Base-by-base conservation (phyloP, 1,139 yeast species). In the Meyerozyma elateridarum region DNA sequence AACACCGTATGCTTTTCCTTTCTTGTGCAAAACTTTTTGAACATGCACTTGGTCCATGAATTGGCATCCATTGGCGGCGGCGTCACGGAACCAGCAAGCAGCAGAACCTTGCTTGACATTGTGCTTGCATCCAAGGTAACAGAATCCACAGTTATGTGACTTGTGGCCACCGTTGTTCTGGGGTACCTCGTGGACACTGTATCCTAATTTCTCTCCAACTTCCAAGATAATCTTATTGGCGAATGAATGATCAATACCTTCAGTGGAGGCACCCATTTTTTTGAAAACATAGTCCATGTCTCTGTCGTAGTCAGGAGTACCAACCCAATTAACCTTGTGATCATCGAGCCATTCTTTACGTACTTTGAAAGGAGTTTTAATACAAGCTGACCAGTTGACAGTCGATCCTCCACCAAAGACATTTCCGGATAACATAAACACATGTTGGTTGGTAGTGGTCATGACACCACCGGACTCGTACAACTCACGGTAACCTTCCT, bases 321-420 rank as follows among this genome's bases (percentile, higher is more conserved):
- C 73, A 21, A 61, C 77, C 66, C 73, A 73, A 12, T 71, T 72
- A 7, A 70, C 57, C 1, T 74, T 76, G 34, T 52, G 57, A 17
- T 66, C 60, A 33, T 66, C 64, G 29, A 64, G 71, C 79, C 79
- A 76, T 44, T 76, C 79, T 32, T 65, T 59, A 34, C 82, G 64
- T 5, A 76, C 75, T 37, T 61, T 63, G 45, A 68, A 71, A 1
- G 78, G 77, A 1, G 82, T 71, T 34, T 59, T 64, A 37, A 76
- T 48, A 41, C 73, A 62, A 8, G 81, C 80, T n/a, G 75, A 67
- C 82, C 82, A 76, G 50, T 76, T 76, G 30, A 76, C 70, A 4
- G 81, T 73, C 5, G 76, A 59, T 4, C 81, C 82, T 8, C 82
- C 82, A 6, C 82, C 82, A 40, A 76, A 69, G 1, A 76, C 72